Conservation (phyloP, 2,329 filamentous ascomycete species). For the Botryotinia narcissicola region DNA sequence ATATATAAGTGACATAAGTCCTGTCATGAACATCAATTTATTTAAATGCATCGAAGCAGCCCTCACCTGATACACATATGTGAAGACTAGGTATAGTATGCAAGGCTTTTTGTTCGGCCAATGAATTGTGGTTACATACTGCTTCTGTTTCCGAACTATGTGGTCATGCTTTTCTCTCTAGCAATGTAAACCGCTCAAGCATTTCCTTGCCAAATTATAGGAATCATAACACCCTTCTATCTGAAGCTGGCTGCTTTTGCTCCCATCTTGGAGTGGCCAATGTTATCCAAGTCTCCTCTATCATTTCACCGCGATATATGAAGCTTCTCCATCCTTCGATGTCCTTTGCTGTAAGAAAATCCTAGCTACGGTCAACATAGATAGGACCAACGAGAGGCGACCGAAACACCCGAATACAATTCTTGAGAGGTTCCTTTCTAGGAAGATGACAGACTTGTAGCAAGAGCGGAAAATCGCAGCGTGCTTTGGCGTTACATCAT, state of each 20-base stretch:
- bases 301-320: neutral
- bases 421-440: neutral
- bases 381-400: neutral
- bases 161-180: neutral
- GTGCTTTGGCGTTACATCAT: neutral
- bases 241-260: neutral
- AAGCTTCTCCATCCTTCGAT: neutral
- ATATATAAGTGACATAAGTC: neutral
- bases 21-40: neutral
- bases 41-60: neutral
- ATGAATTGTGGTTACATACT: neutral
- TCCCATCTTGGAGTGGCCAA: neutral
- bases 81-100: neutral
- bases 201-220: neutral
- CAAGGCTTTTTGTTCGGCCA: neutral
- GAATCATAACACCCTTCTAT: neutral
- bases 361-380: neutral
- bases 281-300: neutral
- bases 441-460: neutral
- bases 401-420: neutral
- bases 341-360: neutral
- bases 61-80: neutral
- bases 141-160: neutral
- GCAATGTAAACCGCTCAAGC: neutral
- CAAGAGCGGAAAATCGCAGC: neutral